phyloP scores from a whole-genome alignment of 495 filamentous ascomycete genomes.

The Acidiella bohemica region DNA sequence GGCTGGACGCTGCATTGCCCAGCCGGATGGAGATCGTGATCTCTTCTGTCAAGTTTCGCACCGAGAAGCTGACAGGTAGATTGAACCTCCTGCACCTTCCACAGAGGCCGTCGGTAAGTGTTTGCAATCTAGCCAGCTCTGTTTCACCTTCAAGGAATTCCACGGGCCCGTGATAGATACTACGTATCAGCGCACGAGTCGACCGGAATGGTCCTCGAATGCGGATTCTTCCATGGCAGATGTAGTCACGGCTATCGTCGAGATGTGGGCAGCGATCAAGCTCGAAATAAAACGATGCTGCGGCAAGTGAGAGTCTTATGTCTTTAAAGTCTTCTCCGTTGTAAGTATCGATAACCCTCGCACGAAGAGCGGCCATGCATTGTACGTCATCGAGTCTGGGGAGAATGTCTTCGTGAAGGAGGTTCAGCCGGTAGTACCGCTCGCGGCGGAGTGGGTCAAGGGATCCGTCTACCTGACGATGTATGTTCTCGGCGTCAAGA shows the following conservation, averaged over 20 bases:
- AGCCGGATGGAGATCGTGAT: background rate
- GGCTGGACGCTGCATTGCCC: background rate
- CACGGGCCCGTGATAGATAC: background rate
- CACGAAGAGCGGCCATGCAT: background rate
- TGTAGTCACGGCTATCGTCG: background rate
- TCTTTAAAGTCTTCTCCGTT: background rate
- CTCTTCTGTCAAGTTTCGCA: background rate
- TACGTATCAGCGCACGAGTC: background rate
- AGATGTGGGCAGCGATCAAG: background rate
- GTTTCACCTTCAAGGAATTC: background rate
- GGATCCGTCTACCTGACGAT: background rate
- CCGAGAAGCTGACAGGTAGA: background rate
- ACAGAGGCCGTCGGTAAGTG: background rate
- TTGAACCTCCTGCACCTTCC: background rate
- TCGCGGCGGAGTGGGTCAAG: background rate
- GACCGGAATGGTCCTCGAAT: background rate
- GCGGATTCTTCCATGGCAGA: background rate
- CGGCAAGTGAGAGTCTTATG: background rate
- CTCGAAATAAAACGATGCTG: background rate
- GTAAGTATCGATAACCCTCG: background rate
- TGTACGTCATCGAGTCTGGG: background rate
- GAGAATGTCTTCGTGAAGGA: background rate
- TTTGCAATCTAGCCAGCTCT: background rate
- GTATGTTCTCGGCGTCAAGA: background rate
- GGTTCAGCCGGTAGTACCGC: background rate